Base-by-base conservation (phyloP, 2,329 filamentous ascomycete genomes). In the Alternaria solani region DNA sequence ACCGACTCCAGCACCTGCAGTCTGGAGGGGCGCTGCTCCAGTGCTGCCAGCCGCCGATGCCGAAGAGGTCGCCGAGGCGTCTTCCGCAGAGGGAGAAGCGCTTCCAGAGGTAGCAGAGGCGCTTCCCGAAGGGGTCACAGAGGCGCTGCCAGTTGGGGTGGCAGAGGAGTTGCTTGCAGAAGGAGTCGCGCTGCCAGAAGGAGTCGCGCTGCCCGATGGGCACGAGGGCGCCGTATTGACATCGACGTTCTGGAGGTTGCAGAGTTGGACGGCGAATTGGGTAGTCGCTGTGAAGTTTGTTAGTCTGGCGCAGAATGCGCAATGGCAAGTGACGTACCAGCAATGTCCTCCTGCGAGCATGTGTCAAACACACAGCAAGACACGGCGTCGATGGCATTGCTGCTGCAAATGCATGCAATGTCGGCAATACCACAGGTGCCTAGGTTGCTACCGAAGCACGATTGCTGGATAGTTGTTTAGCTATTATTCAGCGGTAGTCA, bases 341-440 rank as follows among this genome's bases (percentile, higher is more conserved):
- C 5, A 14, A 67, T 65, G 38, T 70, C 38, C 75, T 81, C 63
- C 60, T 81, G n/a, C 76, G 49, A 52, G 69, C 81, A 83, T 7
- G 67, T 59, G 9, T 70, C 66, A 55, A 77, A 74, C 34, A 82
- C 79, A 62, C 81, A 83, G 75, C 81, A 82, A n/a, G 78, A 74
- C n/a, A 83, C 72, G 16, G 64, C 67, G 43, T 66, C 60, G 55
- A 83, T 78, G 30, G 78, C 70, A 2, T 61, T 62, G 70, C 79
- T 81, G 23, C 65, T 67, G 71, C 81, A 83, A 61, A 83, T 82
- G 68, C 81, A 83, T 41, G 71, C 72, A 57, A 82, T 73, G 48
- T 82, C 78, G 55, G 81, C 60, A 6, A 68, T 58, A 41, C 66
- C 68, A 67, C 81, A 83, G 55, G 69, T 76, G 41, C 79, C 79